Evolutionary conservation across 352 stramenopile genomes (phyloP).

Genomic region (Thalassiosira exigua): DNA sequence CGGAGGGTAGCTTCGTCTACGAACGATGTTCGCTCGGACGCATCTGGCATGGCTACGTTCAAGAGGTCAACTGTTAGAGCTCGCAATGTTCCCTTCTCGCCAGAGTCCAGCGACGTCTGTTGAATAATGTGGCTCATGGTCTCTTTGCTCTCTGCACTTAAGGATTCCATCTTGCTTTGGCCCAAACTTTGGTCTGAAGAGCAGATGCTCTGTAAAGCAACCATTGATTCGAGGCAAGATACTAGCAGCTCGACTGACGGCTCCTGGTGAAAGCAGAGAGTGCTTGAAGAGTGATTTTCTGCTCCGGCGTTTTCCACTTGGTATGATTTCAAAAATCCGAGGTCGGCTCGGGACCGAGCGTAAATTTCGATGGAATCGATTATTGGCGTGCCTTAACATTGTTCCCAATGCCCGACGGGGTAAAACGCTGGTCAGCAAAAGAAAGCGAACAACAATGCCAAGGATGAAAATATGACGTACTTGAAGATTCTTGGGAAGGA

Average conservation of each 20-base stretch:
- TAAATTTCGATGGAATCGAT: conserved; percentile 85
- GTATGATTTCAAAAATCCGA: conserved; percentile 43
- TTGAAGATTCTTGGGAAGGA: conserved; percentile 50
- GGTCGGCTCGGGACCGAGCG: conserved; percentile 50
- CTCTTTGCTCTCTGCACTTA: conserved; percentile 41
- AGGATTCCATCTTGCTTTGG: conserved; percentile 30
- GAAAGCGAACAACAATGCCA: too few species aligned
- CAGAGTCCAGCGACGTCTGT: conserved; percentile 58
- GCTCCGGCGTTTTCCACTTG: too few species aligned
- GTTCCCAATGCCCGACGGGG: too few species aligned
- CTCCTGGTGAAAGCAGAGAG: conserved; percentile 15
- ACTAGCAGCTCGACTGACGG: conserved; percentile 23
- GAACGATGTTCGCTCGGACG: conserved; percentile 43
- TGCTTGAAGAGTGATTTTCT: conserved; percentile 6
- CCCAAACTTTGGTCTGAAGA: conserved; percentile 48
- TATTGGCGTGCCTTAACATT: conserved; percentile 52
- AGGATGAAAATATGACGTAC: too few species aligned
- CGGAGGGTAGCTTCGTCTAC: conserved; percentile 66
- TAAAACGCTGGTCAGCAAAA: too few species aligned
- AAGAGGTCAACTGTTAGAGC: conserved; percentile 61
- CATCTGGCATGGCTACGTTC: conserved; percentile 53
- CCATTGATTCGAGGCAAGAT: conserved; percentile 54
- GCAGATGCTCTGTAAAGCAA: too few species aligned
- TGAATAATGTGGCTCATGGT: conserved; percentile 62
- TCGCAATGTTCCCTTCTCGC: conserved; percentile 46